Evolutionary conservation across 108 stramenopile genomes (phyloP), one percentile per base, ranked within the genome.

Genomic region (Conticribra weissflogii): DNA sequence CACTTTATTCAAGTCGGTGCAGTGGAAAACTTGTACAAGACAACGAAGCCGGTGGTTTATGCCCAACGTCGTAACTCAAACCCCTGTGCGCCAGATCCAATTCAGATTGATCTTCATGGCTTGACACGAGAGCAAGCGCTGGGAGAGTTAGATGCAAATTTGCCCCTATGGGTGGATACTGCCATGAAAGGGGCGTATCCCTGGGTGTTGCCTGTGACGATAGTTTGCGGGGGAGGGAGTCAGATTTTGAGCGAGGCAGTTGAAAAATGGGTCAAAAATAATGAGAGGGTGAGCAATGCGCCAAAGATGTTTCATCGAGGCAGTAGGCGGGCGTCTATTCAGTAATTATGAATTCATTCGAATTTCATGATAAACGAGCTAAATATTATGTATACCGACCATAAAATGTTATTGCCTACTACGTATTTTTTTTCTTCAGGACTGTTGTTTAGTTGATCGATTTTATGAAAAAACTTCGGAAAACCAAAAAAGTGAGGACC

Each of bases 141-240:
- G 30, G 5, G 17, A 32, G 58, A 60, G 27, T 64, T 78, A 8
- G 63, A 71, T 61, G 51, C 63, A 8, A 60, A 32, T 1, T 36
- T 78, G n/a, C 69, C 69, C 2, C 63, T 71, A 36, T 78, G 69
- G 77, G 41, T 71, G 27, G 54, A 60, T 50, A 52, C 44, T 9
- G 77, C 77, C 28, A 70, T 71, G 62, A 17, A 34, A n/a, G 77
- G 77, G 16, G 47, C 54, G 18, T 71, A 78, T 56, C 77, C 77
- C 3, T 78, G 52, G 30, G 77, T 78, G 0, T 48, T 71, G 16
- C 69, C 69, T n/a, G 69, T 65, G 9, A 30, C 49, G 19, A 71
- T 78, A n/a, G 32, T 71, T 12, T 78, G 77, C 56, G 77, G 77
- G 3, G 63, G 69, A 8, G 77, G 77, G 14, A 66, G 32, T 66